Evolutionary conservation across 2,329 filamentous ascomycete genomes (phyloP).

Genomic region (Torrubiella hemipterigena): DNA sequence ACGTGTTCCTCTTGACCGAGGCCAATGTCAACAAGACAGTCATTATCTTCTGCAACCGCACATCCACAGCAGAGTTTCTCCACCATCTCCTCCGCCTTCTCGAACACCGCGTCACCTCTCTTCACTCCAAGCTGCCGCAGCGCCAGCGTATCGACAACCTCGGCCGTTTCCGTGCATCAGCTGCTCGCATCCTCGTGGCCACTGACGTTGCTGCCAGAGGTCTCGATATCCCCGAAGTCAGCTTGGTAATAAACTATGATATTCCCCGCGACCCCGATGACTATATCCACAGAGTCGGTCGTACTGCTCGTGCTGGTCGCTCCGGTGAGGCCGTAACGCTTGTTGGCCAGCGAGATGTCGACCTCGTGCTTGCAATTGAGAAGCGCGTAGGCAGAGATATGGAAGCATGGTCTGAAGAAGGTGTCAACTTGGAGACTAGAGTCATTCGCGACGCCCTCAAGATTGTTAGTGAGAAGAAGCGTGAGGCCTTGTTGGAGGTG

Average conservation of each 20-base stretch:
- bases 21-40: conserved; percentile 62
- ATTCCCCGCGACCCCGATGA: conserved; percentile 92
- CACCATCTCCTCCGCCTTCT: conserved; percentile 80
- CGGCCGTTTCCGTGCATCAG: conserved; percentile 78
- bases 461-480: conserved; percentile 88
- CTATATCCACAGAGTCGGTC: conserved; percentile 92
- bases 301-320: conserved; percentile 85
- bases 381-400: conserved; percentile 67
- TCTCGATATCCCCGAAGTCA: conserved; percentile 88
- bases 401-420: conserved; percentile 77
- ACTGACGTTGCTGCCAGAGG: conserved; percentile 92
- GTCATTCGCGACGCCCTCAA: conserved; percentile 80
- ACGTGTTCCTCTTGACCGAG: conserved; percentile 73
- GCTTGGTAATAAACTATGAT: conserved; percentile 88
- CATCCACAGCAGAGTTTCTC: conserved; percentile 74
- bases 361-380: conserved; percentile 85
- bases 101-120: conserved; percentile 77
- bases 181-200: conserved; percentile 80
- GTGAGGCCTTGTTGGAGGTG: conserved; percentile 80
- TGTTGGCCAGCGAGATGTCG: conserved; percentile 85
- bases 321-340: conserved; percentile 75
- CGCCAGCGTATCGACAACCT: conserved; percentile 78
- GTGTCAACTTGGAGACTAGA: conserved; percentile 85
- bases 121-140: conserved; percentile 82
- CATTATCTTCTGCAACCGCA: conserved; percentile 94